Evolutionary conservation across 140 eudicot species (phyloP).

Genomic region (Cichorium intybus): DNA sequence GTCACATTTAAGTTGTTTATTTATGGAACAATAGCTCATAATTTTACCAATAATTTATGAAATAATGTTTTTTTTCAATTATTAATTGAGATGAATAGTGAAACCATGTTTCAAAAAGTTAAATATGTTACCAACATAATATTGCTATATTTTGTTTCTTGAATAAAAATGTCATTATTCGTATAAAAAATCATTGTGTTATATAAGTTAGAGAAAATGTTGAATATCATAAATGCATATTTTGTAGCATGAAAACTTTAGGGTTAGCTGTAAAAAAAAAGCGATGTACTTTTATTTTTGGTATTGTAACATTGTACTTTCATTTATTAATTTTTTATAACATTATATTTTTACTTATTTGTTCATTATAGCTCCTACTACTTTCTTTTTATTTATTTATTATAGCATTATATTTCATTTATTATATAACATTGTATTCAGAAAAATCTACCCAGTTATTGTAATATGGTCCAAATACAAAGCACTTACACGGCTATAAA

Average conservation of each 20-base stretch:
- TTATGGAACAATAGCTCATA: not conserved
- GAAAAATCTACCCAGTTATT: not conserved
- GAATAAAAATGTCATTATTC: no score
- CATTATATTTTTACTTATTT: not conserved
- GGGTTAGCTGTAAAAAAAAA: no score
- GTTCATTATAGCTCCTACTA: not conserved
- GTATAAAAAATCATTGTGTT: not conserved
- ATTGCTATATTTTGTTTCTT: not conserved
- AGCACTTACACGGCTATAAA: not conserved
- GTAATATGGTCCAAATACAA: not conserved
- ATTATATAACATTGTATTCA: not conserved
- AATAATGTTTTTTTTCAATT: no score
- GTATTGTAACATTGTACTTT: not conserved
- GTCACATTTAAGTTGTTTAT: not conserved
- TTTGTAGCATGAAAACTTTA: not conserved
- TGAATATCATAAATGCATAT: no score
- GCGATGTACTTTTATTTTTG: not conserved
- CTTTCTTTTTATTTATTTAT: not conserved
- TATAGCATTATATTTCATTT: not conserved
- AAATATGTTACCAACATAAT: not conserved
- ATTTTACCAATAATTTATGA: no score
- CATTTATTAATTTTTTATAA: not conserved
- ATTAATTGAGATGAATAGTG: no score
- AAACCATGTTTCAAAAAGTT: not conserved
- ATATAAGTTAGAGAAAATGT: not conserved